A percentile compares a stretch with the other conserved stretches of the same genome.
Evolutionary conservation across 306 rosid species (phyloP).

Genomic region (Myrica gale): DNA sequence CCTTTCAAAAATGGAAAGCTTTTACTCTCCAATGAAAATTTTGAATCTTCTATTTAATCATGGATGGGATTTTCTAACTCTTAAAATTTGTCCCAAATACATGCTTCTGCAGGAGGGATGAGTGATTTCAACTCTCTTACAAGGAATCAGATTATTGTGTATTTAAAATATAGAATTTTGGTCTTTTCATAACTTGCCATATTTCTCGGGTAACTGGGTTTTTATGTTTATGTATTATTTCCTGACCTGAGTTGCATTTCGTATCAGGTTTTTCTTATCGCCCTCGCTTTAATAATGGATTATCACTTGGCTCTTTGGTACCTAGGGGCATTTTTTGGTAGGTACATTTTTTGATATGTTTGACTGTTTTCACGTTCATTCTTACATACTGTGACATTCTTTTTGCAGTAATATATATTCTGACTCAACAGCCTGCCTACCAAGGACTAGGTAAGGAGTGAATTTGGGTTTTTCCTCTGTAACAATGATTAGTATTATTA

Average conservation of each 20-base stretch:
- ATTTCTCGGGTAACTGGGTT: neutral
- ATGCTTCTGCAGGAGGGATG: conserved; percentile 13
- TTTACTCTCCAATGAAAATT: neutral
- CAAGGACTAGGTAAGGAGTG: conserved; percentile 62
- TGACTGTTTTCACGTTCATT: conserved; percentile 11
- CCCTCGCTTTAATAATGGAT: conserved; percentile 68
- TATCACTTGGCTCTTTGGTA: conserved; percentile 79
- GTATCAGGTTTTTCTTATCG: conserved; percentile 74
- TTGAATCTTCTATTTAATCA: neutral
- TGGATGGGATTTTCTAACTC: conserved; percentile 7
- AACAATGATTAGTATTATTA: neutral
- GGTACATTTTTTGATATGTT: conserved; percentile 29
- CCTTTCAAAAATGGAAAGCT: neutral
- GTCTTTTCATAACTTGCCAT: too few relatives aligned
- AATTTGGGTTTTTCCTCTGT: conserved; percentile 15
- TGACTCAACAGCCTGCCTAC: conserved; percentile 76
- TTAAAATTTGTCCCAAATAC: conserved; percentile 12
- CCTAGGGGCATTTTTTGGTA: conserved; percentile 62
- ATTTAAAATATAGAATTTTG: conserved; percentile 1
- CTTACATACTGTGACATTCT: conserved; percentile 23
- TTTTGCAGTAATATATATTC: conserved; percentile 62
- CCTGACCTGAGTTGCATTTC: conserved; percentile 13
- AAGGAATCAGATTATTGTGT: neutral
- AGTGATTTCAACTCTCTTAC: neutral
- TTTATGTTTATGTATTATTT: conserved; percentile 21